Evolutionary conservation across 2,329 filamentous ascomycete species (phyloP), one percentile per base, ranked within the genome.

Genomic region (Emergomyces orientalis): DNA sequence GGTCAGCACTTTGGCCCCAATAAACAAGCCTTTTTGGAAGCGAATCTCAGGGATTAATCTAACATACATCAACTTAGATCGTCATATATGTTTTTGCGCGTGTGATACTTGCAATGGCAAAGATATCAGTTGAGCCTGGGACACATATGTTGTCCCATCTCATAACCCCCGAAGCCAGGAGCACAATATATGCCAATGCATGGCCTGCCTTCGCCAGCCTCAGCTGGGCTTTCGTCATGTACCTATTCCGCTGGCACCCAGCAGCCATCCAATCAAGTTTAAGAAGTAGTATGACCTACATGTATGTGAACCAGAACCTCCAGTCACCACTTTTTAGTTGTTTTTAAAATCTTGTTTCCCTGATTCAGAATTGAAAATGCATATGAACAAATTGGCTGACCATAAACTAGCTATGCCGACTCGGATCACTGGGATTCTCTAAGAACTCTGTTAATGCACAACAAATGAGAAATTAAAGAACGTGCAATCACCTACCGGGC

Each of bases 71-170:
- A 37, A 19, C 55, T 22, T 61, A 99, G 81, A 99, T 99, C 74
- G 91, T 96, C 75, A 90, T 97, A 70, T 99, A 99, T 80, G 89
- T 99, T 66, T 97, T 97, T 73, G 94, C 94, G 57, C 87, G 94
- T 67, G 94, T 97, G 19, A 83, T 88, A 65, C 84, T 99, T 41
- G 90, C 90, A 9, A 78, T 95, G 30, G 94, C 92, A 39, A 90
- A 91, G 71, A 79, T 97, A 63, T 85, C 89, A 63, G 86, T 97
- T 66, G 87, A 90, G 75, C 83, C 82, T 1, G 77, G 71, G 65
- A 68, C 74, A 71, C 72, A 77, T 65, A 71, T 74, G 1, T 68
- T 78, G 22, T 81, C 71, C 57, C 75, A 70, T 30, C 67, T 77
- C 11, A 73, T 77, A 60, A 83, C 74, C 68, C 75, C 65, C 67